Evolutionary conservation across 1,284 basidiomycete genomes (phyloP).

Genomic region (Limonomyces culmigenus): DNA sequence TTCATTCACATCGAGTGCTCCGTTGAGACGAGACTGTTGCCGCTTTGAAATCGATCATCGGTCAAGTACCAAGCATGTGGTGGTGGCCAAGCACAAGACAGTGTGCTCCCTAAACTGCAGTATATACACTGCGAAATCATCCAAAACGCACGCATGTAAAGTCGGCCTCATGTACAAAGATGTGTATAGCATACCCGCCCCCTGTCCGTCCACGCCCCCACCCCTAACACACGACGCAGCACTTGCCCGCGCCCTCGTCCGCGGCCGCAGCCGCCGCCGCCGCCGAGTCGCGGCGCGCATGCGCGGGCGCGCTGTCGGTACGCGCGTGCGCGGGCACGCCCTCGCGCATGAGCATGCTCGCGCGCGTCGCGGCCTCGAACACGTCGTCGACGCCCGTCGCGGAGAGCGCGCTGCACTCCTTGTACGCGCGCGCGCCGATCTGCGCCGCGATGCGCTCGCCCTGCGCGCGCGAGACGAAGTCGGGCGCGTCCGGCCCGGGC

Average conservation of each 20-base stretch:
- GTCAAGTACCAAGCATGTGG: no score
- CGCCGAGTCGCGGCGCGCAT: slow-evolving; percentile 12
- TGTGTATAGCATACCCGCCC: no score
- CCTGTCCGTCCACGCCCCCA: no score
- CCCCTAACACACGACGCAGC: slow-evolving; percentile 22
- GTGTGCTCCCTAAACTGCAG: no score
- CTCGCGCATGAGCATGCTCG: slow-evolving; percentile 86
- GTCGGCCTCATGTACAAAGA: no score
- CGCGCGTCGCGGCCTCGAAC: slow-evolving; percentile 87
- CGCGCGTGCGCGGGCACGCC: slow-evolving; percentile 37
- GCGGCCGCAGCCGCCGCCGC: slow-evolving; percentile 29
- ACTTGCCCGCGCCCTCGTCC: slow-evolving; percentile 24
- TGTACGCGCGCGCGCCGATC: slow-evolving; percentile 83
- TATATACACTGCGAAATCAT: no score
- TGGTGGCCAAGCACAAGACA: no score
- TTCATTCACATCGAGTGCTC: no score
- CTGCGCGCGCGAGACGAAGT: slow-evolving; percentile 54
- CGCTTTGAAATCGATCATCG: no score
- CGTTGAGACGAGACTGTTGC: no score
- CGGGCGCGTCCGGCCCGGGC: slow-evolving; percentile 11
- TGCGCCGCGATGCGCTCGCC: slow-evolving; percentile 57
- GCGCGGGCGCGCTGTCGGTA: not conserved
- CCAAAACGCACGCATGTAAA: no score
- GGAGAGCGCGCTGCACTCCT: slow-evolving; percentile 82
- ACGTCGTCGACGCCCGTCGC: slow-evolving; percentile 92